Percentiles rank a stretch among this genome's conserved stretches.
Evolutionary conservation across 805 yeast species (phyloP).

Genomic region (Teunomyces kruisii): DNA sequence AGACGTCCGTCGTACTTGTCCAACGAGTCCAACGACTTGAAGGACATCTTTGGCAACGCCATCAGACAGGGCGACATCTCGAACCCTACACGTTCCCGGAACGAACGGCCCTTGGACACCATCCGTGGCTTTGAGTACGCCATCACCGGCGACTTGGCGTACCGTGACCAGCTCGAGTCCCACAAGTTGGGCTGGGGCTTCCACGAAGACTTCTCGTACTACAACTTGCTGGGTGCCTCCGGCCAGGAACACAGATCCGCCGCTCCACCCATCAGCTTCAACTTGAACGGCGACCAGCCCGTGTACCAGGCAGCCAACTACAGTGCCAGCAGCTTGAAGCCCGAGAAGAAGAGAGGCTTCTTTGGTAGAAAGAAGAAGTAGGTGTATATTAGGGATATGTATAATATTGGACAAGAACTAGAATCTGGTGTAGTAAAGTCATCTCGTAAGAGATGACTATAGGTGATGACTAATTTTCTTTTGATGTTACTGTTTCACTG

Average conservation of each 20-base stretch:
- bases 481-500: too few relatives aligned
- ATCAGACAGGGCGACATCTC: constrained; percentile 81
- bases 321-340: constrained; percentile 47
- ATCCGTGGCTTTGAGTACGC: constrained; percentile 92
- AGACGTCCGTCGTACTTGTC: constrained; percentile 44
- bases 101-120: constrained; percentile 96
- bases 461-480: too few relatives aligned
- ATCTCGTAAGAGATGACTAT: too few relatives aligned
- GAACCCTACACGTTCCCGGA: constrained; percentile 89
- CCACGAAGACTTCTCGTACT: constrained; percentile 72
- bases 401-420: neutral
- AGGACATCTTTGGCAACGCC: constrained; percentile 84
- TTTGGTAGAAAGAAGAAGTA: constrained; percentile 61
- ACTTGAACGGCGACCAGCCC: constrained; percentile 38
- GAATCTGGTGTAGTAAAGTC: too few relatives aligned
- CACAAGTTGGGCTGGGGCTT: constrained; percentile 81
- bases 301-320: constrained; percentile 59
- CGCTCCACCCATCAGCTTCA: constrained; percentile 35
- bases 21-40: constrained; percentile 54
- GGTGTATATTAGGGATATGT: neutral
- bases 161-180: constrained; percentile 80
- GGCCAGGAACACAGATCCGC: constrained; percentile 26
- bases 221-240: constrained; percentile 33
- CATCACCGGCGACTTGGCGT: constrained; percentile 81
- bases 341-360: constrained; percentile 56